A percentile compares a stretch with the other conserved stretches of the same genome.
Conservation (phyloP, 345 rosid genomes). For the Citrus medica region DNA sequence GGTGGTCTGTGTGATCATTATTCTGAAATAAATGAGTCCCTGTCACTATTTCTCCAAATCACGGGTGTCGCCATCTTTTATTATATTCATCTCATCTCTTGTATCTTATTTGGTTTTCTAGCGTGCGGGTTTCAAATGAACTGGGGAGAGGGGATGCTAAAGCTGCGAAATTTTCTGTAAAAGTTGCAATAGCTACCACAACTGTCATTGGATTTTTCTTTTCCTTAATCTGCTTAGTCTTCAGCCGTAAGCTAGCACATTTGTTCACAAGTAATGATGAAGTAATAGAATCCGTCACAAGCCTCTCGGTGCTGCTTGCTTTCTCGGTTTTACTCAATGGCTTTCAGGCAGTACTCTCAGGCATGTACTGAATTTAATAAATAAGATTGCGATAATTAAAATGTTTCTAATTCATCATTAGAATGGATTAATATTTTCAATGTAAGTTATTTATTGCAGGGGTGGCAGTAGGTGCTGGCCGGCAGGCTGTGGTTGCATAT, state of each 20-base stretch:
- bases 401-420: no score
- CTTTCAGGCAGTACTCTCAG: conserved; percentile 47
- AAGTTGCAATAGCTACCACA: conserved; percentile 38
- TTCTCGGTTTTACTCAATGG: conserved; percentile 48
- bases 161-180: conserved; percentile 43
- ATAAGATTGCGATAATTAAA: no score
- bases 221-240: conserved; percentile 32
- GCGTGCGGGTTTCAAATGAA: conserved; percentile 61
- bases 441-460: conserved; percentile 31
- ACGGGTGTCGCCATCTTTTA: no score
- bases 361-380: conserved; percentile 10
- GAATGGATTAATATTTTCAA: not conserved
- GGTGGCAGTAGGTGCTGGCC: conserved; percentile 76
- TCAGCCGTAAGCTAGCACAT: conserved; percentile 32
- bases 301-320: conserved; percentile 40
- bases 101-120: not conserved
- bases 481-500: conserved; percentile 56
- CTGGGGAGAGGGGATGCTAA: conserved; percentile 51
- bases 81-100: not conserved
- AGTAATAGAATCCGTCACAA: conserved; percentile 31
- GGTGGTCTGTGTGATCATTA: no score
- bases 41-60: no score
- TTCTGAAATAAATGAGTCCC: no score
- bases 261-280: conserved; percentile 33
- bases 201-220: conserved; percentile 37